Conservation (phyloP, 257 asterid genomes). For the Solanum ahanhuiri region DNA sequence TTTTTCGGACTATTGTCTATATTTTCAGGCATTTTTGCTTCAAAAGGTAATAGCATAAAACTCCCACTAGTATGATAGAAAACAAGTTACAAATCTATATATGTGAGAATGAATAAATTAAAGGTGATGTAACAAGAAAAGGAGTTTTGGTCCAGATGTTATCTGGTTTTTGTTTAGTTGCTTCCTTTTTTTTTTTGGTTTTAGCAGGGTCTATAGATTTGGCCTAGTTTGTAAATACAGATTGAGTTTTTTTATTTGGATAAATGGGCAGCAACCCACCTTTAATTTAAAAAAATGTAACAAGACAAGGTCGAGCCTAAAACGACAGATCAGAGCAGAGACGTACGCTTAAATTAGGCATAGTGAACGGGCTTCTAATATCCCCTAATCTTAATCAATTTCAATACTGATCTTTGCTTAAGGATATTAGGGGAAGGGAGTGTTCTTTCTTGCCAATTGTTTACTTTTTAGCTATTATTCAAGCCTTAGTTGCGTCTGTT, state of each 20-base stretch:
- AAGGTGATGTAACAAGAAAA: neutral
- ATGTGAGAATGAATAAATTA: neutral
- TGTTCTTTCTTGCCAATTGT: neutral
- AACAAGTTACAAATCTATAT: neutral
- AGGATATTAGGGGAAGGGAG: neutral
- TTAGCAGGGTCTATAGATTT: neutral
- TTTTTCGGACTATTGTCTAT: neutral
- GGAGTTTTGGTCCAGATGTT: neutral
- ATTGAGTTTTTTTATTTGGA: neutral
- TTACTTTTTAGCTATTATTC: neutral
- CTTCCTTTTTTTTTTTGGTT: neutral
- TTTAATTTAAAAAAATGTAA: neutral
- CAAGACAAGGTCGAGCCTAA: neutral
- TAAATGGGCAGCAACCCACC: neutral
- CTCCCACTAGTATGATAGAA: neutral
- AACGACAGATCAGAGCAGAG: neutral
- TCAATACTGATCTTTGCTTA: neutral
- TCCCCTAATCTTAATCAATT: neutral
- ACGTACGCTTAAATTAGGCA: neutral
- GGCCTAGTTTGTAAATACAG: neutral
- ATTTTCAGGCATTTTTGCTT: neutral
- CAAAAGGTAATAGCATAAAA: neutral
- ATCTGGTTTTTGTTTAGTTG: neutral
- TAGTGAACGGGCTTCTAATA: neutral
- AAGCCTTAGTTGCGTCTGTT: neutral